Evolutionary conservation across 2,329 filamentous ascomycete genomes (phyloP), one percentile per base, ranked within the genome.

Genomic region (Penicillium thymicola): DNA sequence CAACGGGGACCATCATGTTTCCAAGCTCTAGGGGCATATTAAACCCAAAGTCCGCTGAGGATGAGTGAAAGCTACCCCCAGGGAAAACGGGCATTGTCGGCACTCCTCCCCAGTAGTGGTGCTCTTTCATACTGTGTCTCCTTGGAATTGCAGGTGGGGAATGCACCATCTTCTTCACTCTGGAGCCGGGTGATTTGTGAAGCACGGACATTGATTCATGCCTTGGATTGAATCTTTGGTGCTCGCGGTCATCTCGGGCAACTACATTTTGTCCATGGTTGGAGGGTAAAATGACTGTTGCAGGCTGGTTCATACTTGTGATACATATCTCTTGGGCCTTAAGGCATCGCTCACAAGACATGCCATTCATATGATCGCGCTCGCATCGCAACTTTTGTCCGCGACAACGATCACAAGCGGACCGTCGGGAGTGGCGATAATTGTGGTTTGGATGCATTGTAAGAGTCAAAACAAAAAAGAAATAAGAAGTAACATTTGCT

Each of bases 381-480:
- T 66, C 63, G 53, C 64, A 66, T 16, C 64, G 59, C 10, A 66
- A 43, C 38, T 66, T 66, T 38, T 65, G 65, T 23, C 64, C 64
- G 18, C 64, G 64, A 42, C 64, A 66, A 41, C 63, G 55, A 59
- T 66, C 63, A 25, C 64, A 66, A 18, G 64, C 64, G 1, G 64
- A 66, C 16, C 64, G 43, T 41, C 64, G 59, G 27, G 64, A 66
- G 36, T 66, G 64, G 11, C 64, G 53, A 44, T 66, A 65, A 32
- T 61, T 65, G 7, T 58, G 27, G 36, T 46, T 45, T 23, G 62
- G 41, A 21, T 65, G 62, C 63, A 65, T 66, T 36, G 37, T 34
- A 25, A 30, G 3, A 8, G 8, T 18, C 11, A 10, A 25, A 21
- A 13, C 9, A 7, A 16, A 11, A n/a, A 13, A 5, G 5, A 18